These are phyloP conservation scores for Graphilbum ipis-grandicollis DNA, from an alignment of 2,329 filamentous ascomycete species.

Conservation along the genomic window DNA sequence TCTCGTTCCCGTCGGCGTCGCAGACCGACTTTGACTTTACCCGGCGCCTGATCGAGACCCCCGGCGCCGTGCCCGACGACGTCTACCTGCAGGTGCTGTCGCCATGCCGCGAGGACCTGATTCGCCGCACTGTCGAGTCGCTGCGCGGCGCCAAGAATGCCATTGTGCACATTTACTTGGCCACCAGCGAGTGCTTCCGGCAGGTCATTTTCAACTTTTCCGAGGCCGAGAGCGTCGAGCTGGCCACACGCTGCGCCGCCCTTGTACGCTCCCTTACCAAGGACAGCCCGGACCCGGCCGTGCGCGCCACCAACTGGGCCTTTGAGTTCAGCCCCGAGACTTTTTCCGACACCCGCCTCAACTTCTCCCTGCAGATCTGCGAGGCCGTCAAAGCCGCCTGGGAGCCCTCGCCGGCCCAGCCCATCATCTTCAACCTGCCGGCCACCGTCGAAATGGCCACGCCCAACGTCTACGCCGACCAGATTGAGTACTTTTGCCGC, in stretches of 20 bases:
- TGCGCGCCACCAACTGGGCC: slow-evolving; percentile 46
- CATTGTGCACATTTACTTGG: slow-evolving; percentile 88
- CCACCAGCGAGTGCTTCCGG: slow-evolving; percentile 91
- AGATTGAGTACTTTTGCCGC: slow-evolving; percentile 88
- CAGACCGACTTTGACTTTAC: slow-evolving; percentile 96
- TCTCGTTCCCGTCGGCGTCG: slow-evolving; percentile 87
- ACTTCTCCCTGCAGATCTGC: slow-evolving; percentile 70
- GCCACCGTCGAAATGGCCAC: slow-evolving; percentile 92
- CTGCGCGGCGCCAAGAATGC: slow-evolving; percentile 82
- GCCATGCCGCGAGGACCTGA: slow-evolving; percentile 82
- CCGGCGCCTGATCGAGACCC: slow-evolving; percentile 67
- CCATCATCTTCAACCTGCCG: slow-evolving; percentile 92
- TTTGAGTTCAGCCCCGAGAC: slow-evolving; percentile 77
- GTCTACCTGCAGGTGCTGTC: slow-evolving; percentile 85
- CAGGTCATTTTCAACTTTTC: slow-evolving; percentile 77
- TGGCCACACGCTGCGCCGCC: slow-evolving; percentile 74
- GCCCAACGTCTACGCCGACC: slow-evolving; percentile 88
- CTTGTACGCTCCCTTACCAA: slow-evolving; percentile 84
- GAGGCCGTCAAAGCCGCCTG: slow-evolving; percentile 89
- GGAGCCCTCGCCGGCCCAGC: slow-evolving; percentile 61
- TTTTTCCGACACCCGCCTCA: slow-evolving; percentile 79
- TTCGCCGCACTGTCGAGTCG: slow-evolving; percentile 75
- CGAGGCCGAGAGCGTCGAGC: slow-evolving; percentile 62
- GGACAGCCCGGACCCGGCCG: slow-evolving; percentile 41
- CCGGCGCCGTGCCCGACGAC: slow-evolving; percentile 69